Base-by-base conservation (phyloP, 2,329 filamentous ascomycete species). In the Talaromyces sp. region DNA sequence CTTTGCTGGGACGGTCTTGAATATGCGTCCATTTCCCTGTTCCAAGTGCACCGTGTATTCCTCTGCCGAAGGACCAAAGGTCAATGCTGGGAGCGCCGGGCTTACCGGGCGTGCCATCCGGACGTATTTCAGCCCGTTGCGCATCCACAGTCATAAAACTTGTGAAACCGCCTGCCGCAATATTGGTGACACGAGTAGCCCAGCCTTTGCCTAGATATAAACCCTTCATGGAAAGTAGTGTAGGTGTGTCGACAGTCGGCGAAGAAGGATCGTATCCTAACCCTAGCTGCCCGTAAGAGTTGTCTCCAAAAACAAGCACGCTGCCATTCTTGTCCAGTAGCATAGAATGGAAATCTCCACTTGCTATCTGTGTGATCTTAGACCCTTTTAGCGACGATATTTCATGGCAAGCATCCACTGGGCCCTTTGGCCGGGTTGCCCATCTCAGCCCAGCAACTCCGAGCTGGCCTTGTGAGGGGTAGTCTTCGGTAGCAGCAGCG, bases 1-100 rank as follows among this genome's bases (percentile, higher is more conserved):
- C 85, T 75, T 95, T 96, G 61, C 85, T 85, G 0, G 92, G 93
- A 0, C 82, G 85, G 36, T 85, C 79, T 67, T 96, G 93, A 0
- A 94, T 82, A 75, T 98, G 95, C 30, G 91, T 92, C 92, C 93
- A 98, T 67, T 86, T 88, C 57, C 92, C 92, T 55, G 88, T 96
- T 57, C 92, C 95, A 0, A 98, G 83, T 51, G 84, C 86, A 52
- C 95, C 95, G 66, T 85, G 88, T 53, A 97, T 91, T 5, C 95
- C 95, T 65, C 90, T 87, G 14, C 95, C 95, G 65, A 91, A 93
- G 8, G 91, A 87, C 87, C 92, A 98, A 0, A 91, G 88, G 71
- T 98, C 95, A 14, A 87, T 86, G 28, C 85, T 89, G n/a, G 89
- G 75, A 16, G 87, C 85, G 27, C 85, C 89, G 16, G 89, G 75